phyloP scores from a whole-genome alignment of 2,329 filamentous ascomycete genomes.

The Cylindrodendrum hubeiense region DNA sequence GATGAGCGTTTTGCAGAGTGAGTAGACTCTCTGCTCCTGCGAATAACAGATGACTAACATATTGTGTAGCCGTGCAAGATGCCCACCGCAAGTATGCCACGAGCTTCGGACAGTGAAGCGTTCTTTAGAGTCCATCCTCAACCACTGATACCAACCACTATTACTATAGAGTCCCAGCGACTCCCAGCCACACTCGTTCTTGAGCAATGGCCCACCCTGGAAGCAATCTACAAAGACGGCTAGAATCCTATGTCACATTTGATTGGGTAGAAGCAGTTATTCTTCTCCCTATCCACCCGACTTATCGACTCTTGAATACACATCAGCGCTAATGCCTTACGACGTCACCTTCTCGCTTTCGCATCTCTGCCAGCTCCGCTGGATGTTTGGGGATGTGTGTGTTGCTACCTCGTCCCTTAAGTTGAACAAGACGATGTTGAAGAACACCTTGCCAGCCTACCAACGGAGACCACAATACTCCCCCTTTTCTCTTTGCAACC shows the following conservation, averaged over 20 bases:
- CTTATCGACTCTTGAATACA: slow-evolving; percentile 5
- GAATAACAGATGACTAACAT: slow-evolving; percentile 1
- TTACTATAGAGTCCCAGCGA: background rate
- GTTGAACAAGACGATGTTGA: slow-evolving; percentile 2
- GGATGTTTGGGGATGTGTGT: slow-evolving; percentile 16
- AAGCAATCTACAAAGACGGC: background rate
- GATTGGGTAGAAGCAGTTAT: slow-evolving; percentile 4
- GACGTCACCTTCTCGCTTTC: slow-evolving; percentile 19
- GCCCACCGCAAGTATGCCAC: slow-evolving; percentile 50
- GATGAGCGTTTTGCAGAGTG: slow-evolving; percentile 65
- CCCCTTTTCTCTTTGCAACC: background rate
- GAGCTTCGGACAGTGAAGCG: slow-evolving; percentile 47
- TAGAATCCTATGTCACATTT: slow-evolving; percentile 1
- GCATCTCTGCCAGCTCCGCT: slow-evolving; percentile 19
- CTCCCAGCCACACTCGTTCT: slow-evolving; percentile 11
- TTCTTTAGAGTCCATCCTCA: background rate
- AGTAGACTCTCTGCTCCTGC: slow-evolving; percentile 46
- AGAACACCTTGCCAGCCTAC: background rate
- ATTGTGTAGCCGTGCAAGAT: slow-evolving; percentile 49
- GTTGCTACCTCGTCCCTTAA: slow-evolving; percentile 3
- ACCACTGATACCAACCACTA: background rate
- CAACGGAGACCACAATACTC: background rate
- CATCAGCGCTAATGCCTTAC: slow-evolving; percentile 7
- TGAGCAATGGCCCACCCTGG: slow-evolving; percentile 4
- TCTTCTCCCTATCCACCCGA: slow-evolving; percentile 4